These are phyloP conservation scores for Rhamnella rubrinervis DNA, from an alignment of 331 rosid genomes.

Conservation along the genomic window DNA sequence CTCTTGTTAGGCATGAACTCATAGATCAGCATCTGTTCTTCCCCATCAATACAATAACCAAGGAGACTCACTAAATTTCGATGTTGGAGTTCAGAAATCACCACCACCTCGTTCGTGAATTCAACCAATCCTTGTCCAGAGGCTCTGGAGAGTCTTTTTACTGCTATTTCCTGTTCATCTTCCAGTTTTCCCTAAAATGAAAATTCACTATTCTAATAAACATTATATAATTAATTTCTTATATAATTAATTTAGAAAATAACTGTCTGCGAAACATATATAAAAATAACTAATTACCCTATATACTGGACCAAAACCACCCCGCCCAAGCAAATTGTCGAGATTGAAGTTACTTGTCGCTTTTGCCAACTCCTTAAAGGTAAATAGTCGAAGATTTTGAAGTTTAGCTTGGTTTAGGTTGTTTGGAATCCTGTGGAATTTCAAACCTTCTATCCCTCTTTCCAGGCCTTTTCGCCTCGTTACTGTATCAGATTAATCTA, in stretches of 20 bases:
- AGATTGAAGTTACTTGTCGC: neutral
- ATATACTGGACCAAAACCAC: conserved; percentile 17
- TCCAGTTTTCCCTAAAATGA: neutral
- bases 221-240: no score
- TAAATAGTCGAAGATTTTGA: neutral
- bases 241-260: no score
- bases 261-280: no score
- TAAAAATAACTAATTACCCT: neutral
- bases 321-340: neutral
- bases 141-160: conserved; percentile 3
- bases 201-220: no score
- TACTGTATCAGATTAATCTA: no score
- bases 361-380: neutral
- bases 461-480: neutral
- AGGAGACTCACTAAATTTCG: conserved; percentile 8
- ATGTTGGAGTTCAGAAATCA: conserved; percentile 6
- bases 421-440: neutral
- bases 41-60: conserved; percentile 3
- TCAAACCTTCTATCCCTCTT: neutral
- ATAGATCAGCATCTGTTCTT: conserved; percentile 2
- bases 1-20: conserved; percentile 17
- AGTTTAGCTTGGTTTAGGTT: neutral
- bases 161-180: conserved; percentile 8
- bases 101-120: conserved; percentile 2
- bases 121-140: conserved; percentile 8